These are phyloP conservation scores for Carnegiea gigantea DNA, from an alignment of 179 eudicot genomes.

Conservation along the genomic window DNA sequence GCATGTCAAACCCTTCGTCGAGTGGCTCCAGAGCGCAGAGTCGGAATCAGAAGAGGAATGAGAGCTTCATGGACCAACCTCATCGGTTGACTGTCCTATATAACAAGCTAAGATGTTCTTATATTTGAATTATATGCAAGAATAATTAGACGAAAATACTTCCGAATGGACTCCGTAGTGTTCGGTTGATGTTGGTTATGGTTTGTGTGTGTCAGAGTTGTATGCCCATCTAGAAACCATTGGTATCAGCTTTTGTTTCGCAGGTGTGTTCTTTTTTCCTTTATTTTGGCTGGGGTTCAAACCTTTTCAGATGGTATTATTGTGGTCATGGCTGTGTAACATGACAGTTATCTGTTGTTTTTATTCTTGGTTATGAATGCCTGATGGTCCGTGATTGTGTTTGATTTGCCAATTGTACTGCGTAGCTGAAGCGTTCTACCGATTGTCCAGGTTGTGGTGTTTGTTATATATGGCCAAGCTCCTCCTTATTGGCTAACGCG, in stretches of 20 bases:
- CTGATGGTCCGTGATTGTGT: too few relatives aligned
- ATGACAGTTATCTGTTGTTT: background rate
- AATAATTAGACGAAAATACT: background rate
- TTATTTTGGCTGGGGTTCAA: too few relatives aligned
- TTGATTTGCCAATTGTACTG: too few relatives aligned
- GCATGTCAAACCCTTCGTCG: constrained; percentile 64
- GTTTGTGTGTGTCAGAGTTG: background rate
- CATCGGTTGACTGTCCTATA: background rate
- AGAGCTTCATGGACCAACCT: background rate
- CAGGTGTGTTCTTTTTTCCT: background rate
- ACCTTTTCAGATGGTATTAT: background rate
- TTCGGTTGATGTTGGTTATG: background rate
- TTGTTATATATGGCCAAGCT: too few relatives aligned
- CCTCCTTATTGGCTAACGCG: background rate
- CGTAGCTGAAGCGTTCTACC: too few relatives aligned
- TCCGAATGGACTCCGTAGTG: background rate
- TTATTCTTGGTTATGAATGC: background rate
- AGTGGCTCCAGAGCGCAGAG: constrained; percentile 89
- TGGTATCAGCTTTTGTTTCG: background rate
- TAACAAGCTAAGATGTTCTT: background rate
- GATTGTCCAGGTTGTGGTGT: too few relatives aligned
- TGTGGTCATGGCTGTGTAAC: background rate
- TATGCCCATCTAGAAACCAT: background rate
- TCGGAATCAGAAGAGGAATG: constrained; percentile 65
- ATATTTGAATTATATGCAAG: background rate